Conservation (phyloP, 495 filamentous ascomycete genomes). For the Hypoxylon rickii region DNA sequence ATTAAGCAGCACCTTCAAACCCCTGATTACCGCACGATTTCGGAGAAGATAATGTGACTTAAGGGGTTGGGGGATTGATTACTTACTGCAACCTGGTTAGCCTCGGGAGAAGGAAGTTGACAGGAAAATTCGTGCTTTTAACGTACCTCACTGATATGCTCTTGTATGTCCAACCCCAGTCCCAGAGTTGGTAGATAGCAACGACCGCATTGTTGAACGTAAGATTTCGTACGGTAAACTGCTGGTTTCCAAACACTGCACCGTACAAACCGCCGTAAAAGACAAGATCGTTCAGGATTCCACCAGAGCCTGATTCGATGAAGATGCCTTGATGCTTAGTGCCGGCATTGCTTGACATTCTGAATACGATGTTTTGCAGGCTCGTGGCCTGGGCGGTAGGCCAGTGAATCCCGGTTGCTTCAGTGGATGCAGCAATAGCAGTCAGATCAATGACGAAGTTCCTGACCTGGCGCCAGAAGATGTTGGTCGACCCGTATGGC, state of each 20-base stretch:
- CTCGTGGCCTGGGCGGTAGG: slow-evolving; percentile 75
- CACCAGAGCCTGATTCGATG: slow-evolving; percentile 75
- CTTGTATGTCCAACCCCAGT: slow-evolving; percentile 70
- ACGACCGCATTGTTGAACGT: slow-evolving; percentile 61
- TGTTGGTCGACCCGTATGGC: slow-evolving; percentile 61
- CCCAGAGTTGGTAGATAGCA: slow-evolving; percentile 56
- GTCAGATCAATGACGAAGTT: slow-evolving; percentile 78
- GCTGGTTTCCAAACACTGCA: slow-evolving; percentile 73
- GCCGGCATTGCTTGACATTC: slow-evolving; percentile 58
- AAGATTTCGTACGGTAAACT: slow-evolving; percentile 78
- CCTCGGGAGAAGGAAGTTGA: not conserved
- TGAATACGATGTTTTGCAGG: slow-evolving; percentile 74
- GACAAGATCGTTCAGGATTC: slow-evolving; percentile 72
- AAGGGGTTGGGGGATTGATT: not conserved
- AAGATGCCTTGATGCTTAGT: slow-evolving; percentile 76
- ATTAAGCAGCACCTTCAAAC: too few species aligned
- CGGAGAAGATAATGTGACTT: too few species aligned
- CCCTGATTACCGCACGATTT: too few species aligned
- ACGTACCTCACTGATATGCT: slow-evolving; percentile 58
- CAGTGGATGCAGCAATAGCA: slow-evolving; percentile 52
- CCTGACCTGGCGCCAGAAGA: slow-evolving; percentile 75
- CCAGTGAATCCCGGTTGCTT: slow-evolving; percentile 76
- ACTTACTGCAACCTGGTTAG: not conserved
- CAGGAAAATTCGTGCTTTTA: not conserved
- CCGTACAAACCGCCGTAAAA: slow-evolving; percentile 71